Base-by-base conservation (phyloP, 306 rosid genomes). In the Prinsepia uniflora region DNA sequence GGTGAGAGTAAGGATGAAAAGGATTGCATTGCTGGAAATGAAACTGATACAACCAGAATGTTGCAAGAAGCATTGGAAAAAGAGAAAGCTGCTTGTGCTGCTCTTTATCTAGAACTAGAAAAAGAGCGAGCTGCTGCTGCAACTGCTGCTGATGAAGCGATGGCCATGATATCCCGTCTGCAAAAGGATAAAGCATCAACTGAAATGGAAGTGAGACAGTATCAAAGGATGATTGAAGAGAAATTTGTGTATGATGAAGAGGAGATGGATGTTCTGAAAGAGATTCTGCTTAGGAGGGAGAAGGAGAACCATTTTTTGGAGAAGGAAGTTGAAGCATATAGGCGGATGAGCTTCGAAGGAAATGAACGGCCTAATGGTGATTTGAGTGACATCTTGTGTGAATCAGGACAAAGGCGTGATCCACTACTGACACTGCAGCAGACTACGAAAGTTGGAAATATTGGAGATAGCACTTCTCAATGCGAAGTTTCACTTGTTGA, bases 41-140 rank as follows among this genome's bases (percentile, higher is more conserved):
- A 81, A 80, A 76, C 30, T 50, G 76, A 77, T 49, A 63, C 15
- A 22, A 53, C 87, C 64, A 79, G 77, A 75, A 69, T 75, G 76
- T 82, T 87, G 86, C 90, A 91, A 81, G 70, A 72, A 58, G 87
- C 85, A 14, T 83, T 91, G 3, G 84, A 79, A 67, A 88, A 88
- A 83, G 99, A 84, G 84, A 89, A 39, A 77, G 74, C 85, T 17
- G 89, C 90, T 54, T 83, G 74, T 50, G 84, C 86, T 60, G 72
- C 86, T 78, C 96, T 95, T 53, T 86, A 68, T 85, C 61, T 86
- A 54, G 99, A 95, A 84, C 90, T 95, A 70, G 99, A 95, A 82
- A 83, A 95, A 85, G 99, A 91, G 90, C 84, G 96, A 84, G 90
- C 96, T 71, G 92, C 99, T 18, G 86, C 97, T 75, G 96, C 96